Percentiles rank a stretch among this genome's conserved stretches.
These are phyloP conservation scores for Persicaria maculosa DNA, from an alignment of 148 eudicot species.

Conservation along the genomic window DNA sequence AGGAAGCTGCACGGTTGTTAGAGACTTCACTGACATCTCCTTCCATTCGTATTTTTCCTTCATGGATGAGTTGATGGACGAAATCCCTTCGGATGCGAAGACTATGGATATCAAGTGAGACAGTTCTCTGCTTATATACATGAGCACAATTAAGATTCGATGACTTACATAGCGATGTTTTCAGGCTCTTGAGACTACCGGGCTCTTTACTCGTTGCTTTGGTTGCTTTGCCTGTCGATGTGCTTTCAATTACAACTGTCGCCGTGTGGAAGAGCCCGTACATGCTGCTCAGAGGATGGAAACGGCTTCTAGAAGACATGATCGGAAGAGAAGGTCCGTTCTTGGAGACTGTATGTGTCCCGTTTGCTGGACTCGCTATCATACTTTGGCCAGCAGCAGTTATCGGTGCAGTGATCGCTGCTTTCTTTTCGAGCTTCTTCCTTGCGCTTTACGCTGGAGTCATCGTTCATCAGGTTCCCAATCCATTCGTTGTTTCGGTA, in stretches of 20 bases:
- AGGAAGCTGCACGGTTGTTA: conserved; percentile 61
- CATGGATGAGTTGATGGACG: conserved; percentile 75
- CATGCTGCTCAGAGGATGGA: conserved; percentile 89
- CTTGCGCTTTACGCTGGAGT: conserved; percentile 69
- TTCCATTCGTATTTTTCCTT: conserved; percentile 90
- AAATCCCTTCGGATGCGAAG: conserved; percentile 44
- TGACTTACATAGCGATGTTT: background rate
- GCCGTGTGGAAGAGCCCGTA: conserved; percentile 89
- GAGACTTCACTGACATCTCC: conserved; percentile 78
- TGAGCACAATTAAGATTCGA: background rate
- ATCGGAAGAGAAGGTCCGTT: conserved; percentile 92
- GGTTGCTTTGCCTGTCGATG: conserved; percentile 57
- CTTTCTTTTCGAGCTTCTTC: conserved; percentile 64
- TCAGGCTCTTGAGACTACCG: conserved; percentile 57
- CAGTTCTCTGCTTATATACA: background rate
- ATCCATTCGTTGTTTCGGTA: background rate
- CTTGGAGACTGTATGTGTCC: conserved; percentile 82
- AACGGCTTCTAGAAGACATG: conserved; percentile 74
- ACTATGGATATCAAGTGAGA: conserved; percentile 66
- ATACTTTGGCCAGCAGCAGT: conserved; percentile 86
- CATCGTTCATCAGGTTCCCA: conserved; percentile 61
- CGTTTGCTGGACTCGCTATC: conserved; percentile 87
- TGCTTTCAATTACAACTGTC: conserved; percentile 46
- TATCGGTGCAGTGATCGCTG: conserved; percentile 48
- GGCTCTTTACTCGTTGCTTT: conserved; percentile 45